Evolutionary conservation across 495 filamentous ascomycete genomes (phyloP).

Genomic region (Penicillium macrosclerotiorum): DNA sequence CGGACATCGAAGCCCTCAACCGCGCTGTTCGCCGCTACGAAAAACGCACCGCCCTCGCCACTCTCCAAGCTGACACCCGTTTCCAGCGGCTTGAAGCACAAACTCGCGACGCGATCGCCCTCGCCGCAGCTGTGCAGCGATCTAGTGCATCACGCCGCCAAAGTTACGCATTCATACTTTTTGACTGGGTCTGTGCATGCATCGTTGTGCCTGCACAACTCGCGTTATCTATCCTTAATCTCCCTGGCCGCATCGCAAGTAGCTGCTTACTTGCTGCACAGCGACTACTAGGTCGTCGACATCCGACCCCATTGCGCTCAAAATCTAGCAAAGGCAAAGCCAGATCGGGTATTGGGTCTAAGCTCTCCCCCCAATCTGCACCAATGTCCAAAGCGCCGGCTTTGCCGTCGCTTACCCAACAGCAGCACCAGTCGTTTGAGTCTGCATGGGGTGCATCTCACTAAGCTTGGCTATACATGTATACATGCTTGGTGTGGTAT

Average conservation of each 20-base stretch:
- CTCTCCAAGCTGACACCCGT: conserved; percentile 71
- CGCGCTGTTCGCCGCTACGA: conserved; percentile 93
- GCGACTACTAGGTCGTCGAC: conserved; percentile 10
- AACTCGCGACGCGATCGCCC: conserved; percentile 71
- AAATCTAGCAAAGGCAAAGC: conserved; percentile 21
- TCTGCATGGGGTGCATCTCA: conserved; percentile 1
- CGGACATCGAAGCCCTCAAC: conserved; percentile 85
- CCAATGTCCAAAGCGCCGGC: not conserved
- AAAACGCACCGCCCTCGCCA: conserved; percentile 72
- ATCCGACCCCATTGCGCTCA: conserved; percentile 1
- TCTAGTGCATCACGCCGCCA: conserved; percentile 15
- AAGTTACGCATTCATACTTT: conserved; percentile 20
- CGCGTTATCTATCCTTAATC: conserved; percentile 17
- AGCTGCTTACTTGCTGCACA: conserved; percentile 16
- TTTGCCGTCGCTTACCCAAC: not conserved
- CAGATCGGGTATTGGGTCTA: not conserved
- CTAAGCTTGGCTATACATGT: not conserved
- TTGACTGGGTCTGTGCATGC: conserved; percentile 30
- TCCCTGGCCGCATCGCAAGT: conserved; percentile 24
- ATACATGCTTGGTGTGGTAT: too few species aligned
- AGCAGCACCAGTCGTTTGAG: not conserved
- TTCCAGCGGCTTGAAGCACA: conserved; percentile 66
- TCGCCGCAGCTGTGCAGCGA: conserved; percentile 73
- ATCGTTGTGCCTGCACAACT: conserved; percentile 30
- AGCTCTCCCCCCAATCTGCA: conserved; percentile 1